A percentile compares a stretch with the other conserved stretches of the same genome.
These are phyloP conservation scores for Syzygium aqueum DNA, from an alignment of 345 rosid species.

Conservation along the genomic window DNA sequence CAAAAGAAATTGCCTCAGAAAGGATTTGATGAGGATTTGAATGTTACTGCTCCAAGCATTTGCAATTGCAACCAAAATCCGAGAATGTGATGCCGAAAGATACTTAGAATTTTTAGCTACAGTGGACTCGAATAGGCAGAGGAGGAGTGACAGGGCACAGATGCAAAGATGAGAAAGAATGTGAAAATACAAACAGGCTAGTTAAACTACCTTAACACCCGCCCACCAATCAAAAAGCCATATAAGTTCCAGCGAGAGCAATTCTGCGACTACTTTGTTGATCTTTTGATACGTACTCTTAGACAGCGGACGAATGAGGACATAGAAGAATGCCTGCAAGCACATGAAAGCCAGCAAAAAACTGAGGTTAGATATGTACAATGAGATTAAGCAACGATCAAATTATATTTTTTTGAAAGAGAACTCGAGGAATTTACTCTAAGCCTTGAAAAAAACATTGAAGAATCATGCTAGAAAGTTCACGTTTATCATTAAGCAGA, in stretches of 20 bases:
- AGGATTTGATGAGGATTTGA: background rate
- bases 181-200: background rate
- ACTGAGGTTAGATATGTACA: background rate
- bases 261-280: slow-evolving; percentile 59
- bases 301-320: slow-evolving; percentile 61
- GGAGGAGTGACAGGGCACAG: background rate
- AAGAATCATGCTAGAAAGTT: background rate
- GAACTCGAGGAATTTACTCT: background rate
- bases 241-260: slow-evolving; percentile 83
- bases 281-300: slow-evolving; percentile 60
- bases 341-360: background rate
- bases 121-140: background rate
- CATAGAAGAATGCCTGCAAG: slow-evolving; percentile 66
- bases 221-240: slow-evolving; percentile 99
- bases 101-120: background rate
- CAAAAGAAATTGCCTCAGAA: background rate
- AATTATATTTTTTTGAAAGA: background rate
- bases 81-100: background rate
- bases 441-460: background rate
- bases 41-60: background rate
- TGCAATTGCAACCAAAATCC: background rate
- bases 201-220: slow-evolving; percentile 49
- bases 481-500: background rate
- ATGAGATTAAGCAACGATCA: background rate
- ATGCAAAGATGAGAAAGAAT: background rate